A percentile compares a stretch with the other conserved stretches of the same genome.
phyloP scores from a whole-genome alignment of 2,329 filamentous ascomycete genomes.

The Fusarium setosum region DNA sequence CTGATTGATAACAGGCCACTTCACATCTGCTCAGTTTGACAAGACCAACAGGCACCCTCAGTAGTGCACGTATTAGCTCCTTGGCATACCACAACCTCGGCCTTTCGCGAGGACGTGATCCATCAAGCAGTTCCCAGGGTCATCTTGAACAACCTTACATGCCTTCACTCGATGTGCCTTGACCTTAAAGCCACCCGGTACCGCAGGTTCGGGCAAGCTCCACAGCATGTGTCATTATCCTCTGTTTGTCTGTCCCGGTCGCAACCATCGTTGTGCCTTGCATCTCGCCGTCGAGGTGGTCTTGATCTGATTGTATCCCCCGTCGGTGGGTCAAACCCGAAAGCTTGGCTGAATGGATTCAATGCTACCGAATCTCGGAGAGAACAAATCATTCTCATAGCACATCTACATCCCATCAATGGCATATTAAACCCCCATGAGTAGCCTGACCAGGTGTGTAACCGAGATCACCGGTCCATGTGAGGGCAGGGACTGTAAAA shows the following conservation, averaged over 20 bases:
- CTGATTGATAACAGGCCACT: slow-evolving; percentile 31
- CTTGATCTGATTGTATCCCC: too few species aligned
- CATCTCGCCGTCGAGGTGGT: too few species aligned
- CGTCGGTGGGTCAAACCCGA: not conserved
- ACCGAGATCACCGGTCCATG: too few species aligned
- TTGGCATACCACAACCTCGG: not conserved
- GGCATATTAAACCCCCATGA: not conserved
- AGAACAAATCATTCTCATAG: not conserved
- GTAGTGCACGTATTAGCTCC: not conserved
- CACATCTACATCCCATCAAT: not conserved
- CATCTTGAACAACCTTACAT: not conserved
- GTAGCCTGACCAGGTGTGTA: too few species aligned
- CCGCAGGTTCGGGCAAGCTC: not conserved
- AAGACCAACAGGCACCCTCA: not conserved
- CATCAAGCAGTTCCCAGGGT: not conserved
- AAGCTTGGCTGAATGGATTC: not conserved
- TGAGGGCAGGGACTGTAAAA: too few species aligned
- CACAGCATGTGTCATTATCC: not conserved
- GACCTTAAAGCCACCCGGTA: not conserved
- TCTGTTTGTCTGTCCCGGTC: too few species aligned
- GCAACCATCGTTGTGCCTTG: too few species aligned
- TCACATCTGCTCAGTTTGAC: too few species aligned
- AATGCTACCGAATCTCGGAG: not conserved
- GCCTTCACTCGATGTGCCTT: not conserved
- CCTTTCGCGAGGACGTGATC: not conserved